These are phyloP conservation scores for Penicillium sp. DNA, from an alignment of 2,329 filamentous ascomycete genomes.

Conservation along the genomic window DNA sequence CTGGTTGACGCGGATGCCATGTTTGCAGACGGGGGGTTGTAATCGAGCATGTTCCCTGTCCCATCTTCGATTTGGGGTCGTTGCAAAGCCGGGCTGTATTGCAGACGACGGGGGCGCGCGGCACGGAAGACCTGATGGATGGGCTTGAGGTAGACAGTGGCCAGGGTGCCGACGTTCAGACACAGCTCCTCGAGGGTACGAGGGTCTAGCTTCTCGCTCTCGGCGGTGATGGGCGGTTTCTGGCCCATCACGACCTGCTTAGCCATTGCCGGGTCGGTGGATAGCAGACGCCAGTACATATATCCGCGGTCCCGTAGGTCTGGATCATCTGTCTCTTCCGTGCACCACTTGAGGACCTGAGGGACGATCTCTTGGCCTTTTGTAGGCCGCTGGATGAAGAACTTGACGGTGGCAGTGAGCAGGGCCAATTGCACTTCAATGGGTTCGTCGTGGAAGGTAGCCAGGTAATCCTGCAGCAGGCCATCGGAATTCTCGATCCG, in stretches of 20 bases:
- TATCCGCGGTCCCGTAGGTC: slow-evolving; percentile 93
- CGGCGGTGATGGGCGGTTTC: slow-evolving; percentile 92
- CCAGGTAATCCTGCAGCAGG: slow-evolving; percentile 89
- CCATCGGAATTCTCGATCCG: slow-evolving; percentile 96
- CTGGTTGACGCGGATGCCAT: slow-evolving; percentile 26
- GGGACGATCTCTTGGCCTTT: slow-evolving; percentile 91
- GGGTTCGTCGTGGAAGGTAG: slow-evolving; percentile 88
- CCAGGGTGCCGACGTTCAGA: slow-evolving; percentile 88
- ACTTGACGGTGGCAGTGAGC: slow-evolving; percentile 91
- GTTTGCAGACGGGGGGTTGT: slow-evolving; percentile 37
- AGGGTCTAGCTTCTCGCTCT: slow-evolving; percentile 89
- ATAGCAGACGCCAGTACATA: slow-evolving; percentile 98
- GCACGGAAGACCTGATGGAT: slow-evolving; percentile 95
- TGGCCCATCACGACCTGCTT: slow-evolving; percentile 93
- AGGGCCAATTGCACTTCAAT: slow-evolving; percentile 93
- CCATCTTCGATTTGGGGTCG: slow-evolving; percentile 51
- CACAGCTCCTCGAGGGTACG: slow-evolving; percentile 94
- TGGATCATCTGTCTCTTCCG: slow-evolving; percentile 97
- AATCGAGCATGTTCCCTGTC: slow-evolving; percentile 27
- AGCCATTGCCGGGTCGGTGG: slow-evolving; percentile 81
- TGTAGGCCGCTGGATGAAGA: slow-evolving; percentile 94
- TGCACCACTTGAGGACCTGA: slow-evolving; percentile 95
- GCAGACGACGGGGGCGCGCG: slow-evolving; percentile 72
- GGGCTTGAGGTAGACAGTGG: slow-evolving; percentile 95
- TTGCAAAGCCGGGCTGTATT: slow-evolving; percentile 82